Percentiles rank a stretch among this genome's conserved stretches.
These are phyloP conservation scores for Marchantia polymorpha DNA, from an alignment of 225 moss, liverwort and hornwort species.

Conservation along the genomic window DNA sequence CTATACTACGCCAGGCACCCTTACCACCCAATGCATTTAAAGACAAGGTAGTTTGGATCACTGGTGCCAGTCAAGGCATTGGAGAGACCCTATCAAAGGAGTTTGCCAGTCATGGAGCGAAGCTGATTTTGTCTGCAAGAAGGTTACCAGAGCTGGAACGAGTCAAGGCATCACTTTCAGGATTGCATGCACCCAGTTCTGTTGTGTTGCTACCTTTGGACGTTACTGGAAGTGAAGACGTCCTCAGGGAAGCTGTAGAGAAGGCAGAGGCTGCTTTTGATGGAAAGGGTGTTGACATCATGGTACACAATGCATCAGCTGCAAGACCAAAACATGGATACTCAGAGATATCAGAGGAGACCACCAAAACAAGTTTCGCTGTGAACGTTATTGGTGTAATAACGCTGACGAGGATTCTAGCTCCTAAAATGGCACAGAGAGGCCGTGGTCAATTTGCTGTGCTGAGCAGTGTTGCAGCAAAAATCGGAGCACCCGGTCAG, in stretches of 20 bases:
- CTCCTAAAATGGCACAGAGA: conserved; percentile 61
- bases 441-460: conserved; percentile 67
- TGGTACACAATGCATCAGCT: conserved; percentile 78
- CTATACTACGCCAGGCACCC: conserved; percentile 40
- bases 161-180: conserved; percentile 52
- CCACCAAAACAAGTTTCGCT: conserved; percentile 46
- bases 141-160: conserved; percentile 58
- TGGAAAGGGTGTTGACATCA: conserved; percentile 61
- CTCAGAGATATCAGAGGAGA: conserved; percentile 13
- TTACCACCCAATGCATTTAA: conserved; percentile 49
- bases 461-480: conserved; percentile 77
- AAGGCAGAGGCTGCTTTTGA: conserved; percentile 65
- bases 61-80: conserved; percentile 82
- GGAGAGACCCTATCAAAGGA: conserved; percentile 69
- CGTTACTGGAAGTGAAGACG: conserved; percentile 37
- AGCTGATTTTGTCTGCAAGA: conserved; percentile 70
- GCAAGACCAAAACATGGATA: conserved; percentile 35
- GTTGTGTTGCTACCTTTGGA: conserved; percentile 66
- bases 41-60: conserved; percentile 82
- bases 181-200: conserved; percentile 33
- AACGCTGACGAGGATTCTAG: conserved; percentile 57
- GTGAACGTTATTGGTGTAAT: conserved; percentile 72
- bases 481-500: conserved; percentile 63
- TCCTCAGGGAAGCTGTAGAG: conserved; percentile 49
- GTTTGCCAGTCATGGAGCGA: conserved; percentile 68